Base-by-base conservation (phyloP, 202 grass and related monocot genomes). In the Zizania palustris region DNA sequence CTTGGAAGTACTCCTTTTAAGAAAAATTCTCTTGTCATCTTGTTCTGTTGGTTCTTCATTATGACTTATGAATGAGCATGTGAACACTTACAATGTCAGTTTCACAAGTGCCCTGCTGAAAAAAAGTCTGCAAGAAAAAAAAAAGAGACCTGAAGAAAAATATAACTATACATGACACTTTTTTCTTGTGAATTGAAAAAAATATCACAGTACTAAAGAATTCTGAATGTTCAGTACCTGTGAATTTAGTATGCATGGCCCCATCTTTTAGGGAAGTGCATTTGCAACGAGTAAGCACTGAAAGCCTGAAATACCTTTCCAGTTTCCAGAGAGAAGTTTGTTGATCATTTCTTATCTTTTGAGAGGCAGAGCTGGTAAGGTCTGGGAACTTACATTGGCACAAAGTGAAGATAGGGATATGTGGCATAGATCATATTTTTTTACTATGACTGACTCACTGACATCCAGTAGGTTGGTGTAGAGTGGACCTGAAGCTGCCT, bases 401-500 rank as follows among this genome's bases (percentile, higher is more conserved):
- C 28, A 28, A 28, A 28, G 28, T 28, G 28, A 28, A 28, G 28
- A 28, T 28, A 28, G 28, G 28, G 28, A 28, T 28, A 2, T 28
- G 28, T 28, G 28, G 45, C 37, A 64, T 76, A 83, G 80, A 44
- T 36, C 68, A 83, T 70, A 21, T 34, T 62, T 83, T 14, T 68
- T 80, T 57, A 88, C 45, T 71, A 49, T 28, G 28, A 28, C 28
- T 45, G 57, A 45, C 58, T 28, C 1, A 28, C 28, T 45, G 57
- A 45, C 58, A 60, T 80, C 43, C 40, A 63, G 58, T 43, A 75
- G 69, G 70, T 88, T 70, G 59, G 71, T 88, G 76, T 75, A 84
- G 76, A 14, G 76, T 76, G 86, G 81, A 67, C 81, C 76, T 53
- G 73, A 59, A 71, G 65, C 50, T 71, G 80, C 71, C 65, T 72